phyloP scores from a whole-genome alignment of 768 basidiomycete species.

The Collybiopsis luxurians region DNA sequence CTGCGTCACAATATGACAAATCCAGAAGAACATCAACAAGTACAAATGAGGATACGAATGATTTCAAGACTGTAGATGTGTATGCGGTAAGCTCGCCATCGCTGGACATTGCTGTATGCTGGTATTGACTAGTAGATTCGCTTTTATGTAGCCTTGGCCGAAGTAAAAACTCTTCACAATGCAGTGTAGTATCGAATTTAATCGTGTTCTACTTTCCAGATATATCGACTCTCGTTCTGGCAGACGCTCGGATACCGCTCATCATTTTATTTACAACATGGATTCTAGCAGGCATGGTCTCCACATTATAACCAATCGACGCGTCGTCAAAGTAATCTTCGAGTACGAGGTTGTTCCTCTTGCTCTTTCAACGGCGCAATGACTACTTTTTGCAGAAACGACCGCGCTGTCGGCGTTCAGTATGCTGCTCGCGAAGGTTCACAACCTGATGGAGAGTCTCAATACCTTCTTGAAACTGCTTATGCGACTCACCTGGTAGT shows the following conservation, averaged over 20 bases:
- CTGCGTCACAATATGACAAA: conserved; percentile 33
- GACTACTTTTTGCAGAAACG: conserved; percentile 5
- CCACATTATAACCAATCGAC: conserved; percentile 16
- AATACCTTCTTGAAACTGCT: conserved; percentile 11
- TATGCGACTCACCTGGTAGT: conserved; percentile 26
- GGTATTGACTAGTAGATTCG: no score
- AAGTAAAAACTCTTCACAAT: not conserved
- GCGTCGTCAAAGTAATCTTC: conserved; percentile 26
- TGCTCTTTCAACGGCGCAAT: not conserved
- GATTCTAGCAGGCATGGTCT: not conserved
- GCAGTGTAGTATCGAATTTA: no score
- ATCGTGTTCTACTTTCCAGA: no score
- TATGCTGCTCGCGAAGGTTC: conserved; percentile 19
- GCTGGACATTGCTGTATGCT: no score
- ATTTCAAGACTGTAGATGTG: conserved; percentile 24
- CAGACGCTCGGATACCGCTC: conserved; percentile 35
- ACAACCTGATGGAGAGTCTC: not conserved
- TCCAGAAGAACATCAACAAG: conserved; percentile 19
- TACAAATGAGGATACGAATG: conserved; percentile 30
- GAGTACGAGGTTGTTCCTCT: conserved; percentile 16
- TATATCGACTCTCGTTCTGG: conserved; percentile 38
- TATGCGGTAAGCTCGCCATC: conserved; percentile 36
- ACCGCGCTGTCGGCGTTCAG: conserved; percentile 26
- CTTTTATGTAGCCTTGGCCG: not conserved
- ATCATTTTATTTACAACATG: conserved; percentile 27